Conservation (phyloP, 441 rosid genomes). For the Eutrema salsugineum region DNA sequence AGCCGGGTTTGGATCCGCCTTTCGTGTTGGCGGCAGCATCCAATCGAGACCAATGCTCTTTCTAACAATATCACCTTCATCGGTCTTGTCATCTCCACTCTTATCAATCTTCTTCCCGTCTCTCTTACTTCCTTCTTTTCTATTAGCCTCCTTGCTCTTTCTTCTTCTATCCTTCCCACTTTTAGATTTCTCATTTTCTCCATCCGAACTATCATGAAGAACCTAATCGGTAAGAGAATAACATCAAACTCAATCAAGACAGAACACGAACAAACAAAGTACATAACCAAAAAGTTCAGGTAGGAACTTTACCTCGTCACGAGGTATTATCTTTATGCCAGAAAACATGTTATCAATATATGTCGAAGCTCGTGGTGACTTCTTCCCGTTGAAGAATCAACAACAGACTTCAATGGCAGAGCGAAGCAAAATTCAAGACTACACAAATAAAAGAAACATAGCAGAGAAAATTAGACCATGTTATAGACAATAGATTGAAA, state of each 20-base stretch:
- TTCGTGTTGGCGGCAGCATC: slow-evolving; percentile 70
- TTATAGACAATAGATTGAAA: neutral
- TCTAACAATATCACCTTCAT: slow-evolving; percentile 34
- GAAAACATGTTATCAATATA: slow-evolving; percentile 46
- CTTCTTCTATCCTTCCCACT: slow-evolving; percentile 37
- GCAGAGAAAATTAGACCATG: neutral
- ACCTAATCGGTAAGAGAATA: slow-evolving; percentile 28
- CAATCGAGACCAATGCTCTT: slow-evolving; percentile 69
- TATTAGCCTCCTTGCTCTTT: slow-evolving; percentile 37
- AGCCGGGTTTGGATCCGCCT: slow-evolving; percentile 32
- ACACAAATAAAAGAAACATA: neutral
- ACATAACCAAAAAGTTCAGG: neutral
- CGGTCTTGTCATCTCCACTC: slow-evolving; percentile 37
- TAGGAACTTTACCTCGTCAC: slow-evolving; percentile 45
- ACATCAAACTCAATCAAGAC: neutral
- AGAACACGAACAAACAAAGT: neutral
- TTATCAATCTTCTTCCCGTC: slow-evolving; percentile 38
- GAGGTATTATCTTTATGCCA: slow-evolving; percentile 74
- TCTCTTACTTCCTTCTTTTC: slow-evolving; percentile 52
- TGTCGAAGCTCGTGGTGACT: neutral
- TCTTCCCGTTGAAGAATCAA: neutral
- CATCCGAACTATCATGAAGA: slow-evolving; percentile 24
- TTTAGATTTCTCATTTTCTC: slow-evolving; percentile 32
- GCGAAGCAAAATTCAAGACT: neutral
- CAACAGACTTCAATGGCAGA: neutral